Percentiles rank a stretch among this genome's conserved stretches.
These are phyloP conservation scores for Rhodotorula sp. DNA, from an alignment of 1,284 basidiomycete genomes.

Conservation along the genomic window DNA sequence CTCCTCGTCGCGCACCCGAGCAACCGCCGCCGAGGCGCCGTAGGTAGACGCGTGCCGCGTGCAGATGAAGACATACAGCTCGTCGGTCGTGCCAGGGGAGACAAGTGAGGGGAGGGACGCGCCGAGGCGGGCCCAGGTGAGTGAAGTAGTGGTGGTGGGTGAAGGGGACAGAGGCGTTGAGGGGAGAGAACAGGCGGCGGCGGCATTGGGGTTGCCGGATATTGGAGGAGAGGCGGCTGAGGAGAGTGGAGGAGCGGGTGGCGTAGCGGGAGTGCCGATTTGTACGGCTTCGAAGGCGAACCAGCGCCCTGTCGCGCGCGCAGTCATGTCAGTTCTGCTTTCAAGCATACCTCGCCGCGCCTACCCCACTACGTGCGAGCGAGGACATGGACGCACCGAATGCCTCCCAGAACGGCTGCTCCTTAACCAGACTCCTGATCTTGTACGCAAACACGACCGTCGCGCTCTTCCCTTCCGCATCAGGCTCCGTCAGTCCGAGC, in stretches of 20 bases:
- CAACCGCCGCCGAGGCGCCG: background rate
- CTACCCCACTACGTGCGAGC: too few species aligned
- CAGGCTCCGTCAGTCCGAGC: slow-evolving; percentile 62
- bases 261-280: slow-evolving; percentile 23
- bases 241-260: background rate
- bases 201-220: too few species aligned
- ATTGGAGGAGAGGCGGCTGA: background rate
- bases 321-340: background rate
- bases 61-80: slow-evolving; percentile 65
- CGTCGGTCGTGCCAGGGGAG: slow-evolving; percentile 47
- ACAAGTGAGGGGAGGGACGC: slow-evolving; percentile 2
- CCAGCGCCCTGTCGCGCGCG: slow-evolving; percentile 56
- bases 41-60: slow-evolving; percentile 61
- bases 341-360: too few species aligned
- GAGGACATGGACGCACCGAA: slow-evolving; percentile 60
- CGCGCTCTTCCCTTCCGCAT: background rate
- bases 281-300: slow-evolving; percentile 70
- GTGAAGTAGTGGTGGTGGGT: slow-evolving; percentile 34
- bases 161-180: too few species aligned
- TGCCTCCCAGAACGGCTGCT: slow-evolving; percentile 75
- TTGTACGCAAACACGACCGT: slow-evolving; percentile 56
- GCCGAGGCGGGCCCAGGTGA: slow-evolving; percentile 31
- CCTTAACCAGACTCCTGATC: slow-evolving; percentile 72
- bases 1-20: slow-evolving; percentile 55
- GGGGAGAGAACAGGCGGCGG: too few species aligned